These are phyloP conservation scores for Rubroshorea leprosula DNA, from an alignment of 345 rosid species.

Conservation along the genomic window DNA sequence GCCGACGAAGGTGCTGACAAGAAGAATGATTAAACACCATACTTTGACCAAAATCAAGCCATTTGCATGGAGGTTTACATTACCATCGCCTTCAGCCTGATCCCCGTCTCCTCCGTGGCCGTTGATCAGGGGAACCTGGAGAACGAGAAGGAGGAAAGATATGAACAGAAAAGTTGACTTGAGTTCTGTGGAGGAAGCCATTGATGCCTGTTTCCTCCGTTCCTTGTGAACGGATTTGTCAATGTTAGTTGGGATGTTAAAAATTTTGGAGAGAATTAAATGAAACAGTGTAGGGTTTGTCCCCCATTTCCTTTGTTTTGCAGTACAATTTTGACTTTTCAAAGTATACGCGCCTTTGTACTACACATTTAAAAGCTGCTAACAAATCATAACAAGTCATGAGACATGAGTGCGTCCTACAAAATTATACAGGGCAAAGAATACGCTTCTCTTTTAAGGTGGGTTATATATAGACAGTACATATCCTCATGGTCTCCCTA, in stretches of 20 bases:
- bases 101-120: constrained; percentile 39
- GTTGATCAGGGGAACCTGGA: constrained; percentile 30
- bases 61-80: constrained; percentile 22
- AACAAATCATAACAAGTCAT: too few relatives aligned
- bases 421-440: background rate
- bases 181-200: constrained; percentile 16
- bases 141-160: constrained; percentile 27
- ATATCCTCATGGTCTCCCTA: too few relatives aligned
- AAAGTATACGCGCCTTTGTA: background rate
- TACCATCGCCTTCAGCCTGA: background rate
- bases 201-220: background rate
- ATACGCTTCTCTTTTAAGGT: too few relatives aligned
- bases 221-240: too few relatives aligned
- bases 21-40: constrained; percentile 67
- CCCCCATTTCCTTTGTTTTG: background rate
- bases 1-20: constrained; percentile 54
- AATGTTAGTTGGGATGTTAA: too few relatives aligned
- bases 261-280: too few relatives aligned
- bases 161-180: constrained; percentile 41
- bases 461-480: too few relatives aligned
- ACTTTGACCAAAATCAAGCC: constrained; percentile 59
- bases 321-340: background rate
- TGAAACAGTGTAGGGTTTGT: too few relatives aligned
- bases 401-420: background rate
- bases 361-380: background rate